Evolutionary conservation across 192 early-diverging fungal species (phyloP).

Genomic region (Diversispora eburnea): DNA sequence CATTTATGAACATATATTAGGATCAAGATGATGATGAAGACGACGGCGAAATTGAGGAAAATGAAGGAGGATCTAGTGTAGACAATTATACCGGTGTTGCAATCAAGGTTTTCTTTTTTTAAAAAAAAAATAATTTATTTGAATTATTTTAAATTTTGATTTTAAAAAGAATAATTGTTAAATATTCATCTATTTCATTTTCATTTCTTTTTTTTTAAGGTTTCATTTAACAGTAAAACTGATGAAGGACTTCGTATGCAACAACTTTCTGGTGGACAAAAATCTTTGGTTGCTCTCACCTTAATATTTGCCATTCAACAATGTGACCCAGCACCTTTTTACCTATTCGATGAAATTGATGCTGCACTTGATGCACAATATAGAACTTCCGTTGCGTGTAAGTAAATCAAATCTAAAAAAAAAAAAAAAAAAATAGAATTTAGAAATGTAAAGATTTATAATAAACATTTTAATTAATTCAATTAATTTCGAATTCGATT

Average conservation of each 20-base stretch:
- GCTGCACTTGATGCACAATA: constrained; percentile 95
- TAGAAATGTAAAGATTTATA: not conserved
- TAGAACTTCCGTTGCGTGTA: constrained; percentile 86
- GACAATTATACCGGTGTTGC: constrained; percentile 91
- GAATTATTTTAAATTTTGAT: not conserved
- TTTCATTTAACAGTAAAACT: constrained; percentile 89
- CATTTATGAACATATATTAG: constrained; percentile 21
- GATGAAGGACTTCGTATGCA: constrained; percentile 89
- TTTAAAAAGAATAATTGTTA: not conserved
- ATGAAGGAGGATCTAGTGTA: constrained; percentile 42
- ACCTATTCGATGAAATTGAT: constrained; percentile 99
- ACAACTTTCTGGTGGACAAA: constrained; percentile 97
- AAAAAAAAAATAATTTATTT: no score
- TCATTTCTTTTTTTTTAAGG: constrained; percentile 39
- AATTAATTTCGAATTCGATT: not conserved
- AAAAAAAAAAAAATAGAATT: not conserved
- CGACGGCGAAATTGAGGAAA: constrained; percentile 43
- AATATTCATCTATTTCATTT: not conserved
- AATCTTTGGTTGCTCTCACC: constrained; percentile 93
- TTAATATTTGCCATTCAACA: constrained; percentile 98
- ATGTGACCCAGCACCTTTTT: constrained; percentile 98
- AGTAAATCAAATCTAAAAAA: not conserved
- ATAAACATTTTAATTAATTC: not conserved
- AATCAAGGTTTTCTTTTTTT: constrained; percentile 51
- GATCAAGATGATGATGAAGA: constrained; percentile 35